phyloP scores from a whole-genome alignment of 164 flowering plant genomes.

The Chimonanthus salicifolius region DNA sequence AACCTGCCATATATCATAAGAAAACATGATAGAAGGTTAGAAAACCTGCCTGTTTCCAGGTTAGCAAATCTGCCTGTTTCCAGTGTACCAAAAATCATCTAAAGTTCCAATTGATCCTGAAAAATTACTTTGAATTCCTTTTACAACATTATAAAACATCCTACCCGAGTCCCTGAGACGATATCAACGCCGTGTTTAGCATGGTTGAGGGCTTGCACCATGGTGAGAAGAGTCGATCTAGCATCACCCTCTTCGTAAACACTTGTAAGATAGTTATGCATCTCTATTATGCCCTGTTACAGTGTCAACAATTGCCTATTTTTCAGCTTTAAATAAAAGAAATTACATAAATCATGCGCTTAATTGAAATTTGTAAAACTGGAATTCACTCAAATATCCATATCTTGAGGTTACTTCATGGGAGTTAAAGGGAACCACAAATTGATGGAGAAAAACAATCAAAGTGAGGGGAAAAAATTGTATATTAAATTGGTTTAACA shows the following conservation, averaged over 20 bases:
- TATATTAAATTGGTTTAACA: neutral
- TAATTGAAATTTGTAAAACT: neutral
- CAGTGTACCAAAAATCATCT: neutral
- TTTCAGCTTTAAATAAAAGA: neutral
- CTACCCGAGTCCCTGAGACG: slow-evolving; percentile 86
- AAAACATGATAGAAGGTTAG: neutral
- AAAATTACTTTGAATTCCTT: neutral
- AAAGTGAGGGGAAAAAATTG: neutral
- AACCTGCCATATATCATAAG: slow-evolving; percentile 45
- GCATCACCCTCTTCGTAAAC: slow-evolving; percentile 99
- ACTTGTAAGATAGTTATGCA: slow-evolving; percentile 94
- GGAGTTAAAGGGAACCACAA: neutral
- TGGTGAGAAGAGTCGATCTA: slow-evolving; percentile 83
- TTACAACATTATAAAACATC: slow-evolving; percentile 4
- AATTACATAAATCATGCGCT: neutral
- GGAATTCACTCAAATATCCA: neutral
- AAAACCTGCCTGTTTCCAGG: neutral
- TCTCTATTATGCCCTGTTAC: slow-evolving; percentile 75
- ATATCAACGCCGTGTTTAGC: slow-evolving; percentile 97
- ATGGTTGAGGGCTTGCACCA: slow-evolving; percentile 97
- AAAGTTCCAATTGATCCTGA: neutral
- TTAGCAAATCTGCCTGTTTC: neutral
- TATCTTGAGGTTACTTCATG: neutral
- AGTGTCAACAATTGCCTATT: neutral
- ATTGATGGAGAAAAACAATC: neutral